phyloP scores from a whole-genome alignment of 208 protist genomes.

The Angomonas ambiguus region DNA sequence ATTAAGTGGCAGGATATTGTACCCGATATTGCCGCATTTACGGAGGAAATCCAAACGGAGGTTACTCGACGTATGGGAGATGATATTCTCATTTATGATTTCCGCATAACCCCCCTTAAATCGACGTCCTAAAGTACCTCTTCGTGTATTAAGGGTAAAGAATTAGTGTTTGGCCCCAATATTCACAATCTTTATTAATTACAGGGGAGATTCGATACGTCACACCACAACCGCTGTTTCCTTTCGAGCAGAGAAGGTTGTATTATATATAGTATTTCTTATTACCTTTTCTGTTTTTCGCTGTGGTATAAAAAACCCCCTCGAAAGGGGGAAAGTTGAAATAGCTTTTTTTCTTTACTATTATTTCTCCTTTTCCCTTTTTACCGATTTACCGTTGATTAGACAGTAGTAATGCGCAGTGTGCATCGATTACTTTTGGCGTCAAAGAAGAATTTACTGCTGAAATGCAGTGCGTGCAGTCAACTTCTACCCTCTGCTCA shows the following conservation, averaged over 20 bases:
- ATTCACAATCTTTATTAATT: too few species aligned
- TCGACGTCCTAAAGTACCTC: neutral
- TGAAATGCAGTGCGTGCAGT: constrained; percentile 56
- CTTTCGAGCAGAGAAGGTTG: too few species aligned
- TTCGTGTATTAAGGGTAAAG: too few species aligned
- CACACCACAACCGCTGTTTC: too few species aligned
- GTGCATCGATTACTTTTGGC: constrained; percentile 14
- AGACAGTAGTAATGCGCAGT: neutral
- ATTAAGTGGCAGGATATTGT: constrained; percentile 30
- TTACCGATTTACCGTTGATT: neutral
- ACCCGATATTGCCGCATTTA: constrained; percentile 26
- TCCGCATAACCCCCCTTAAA: constrained; percentile 9
- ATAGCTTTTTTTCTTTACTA: neutral
- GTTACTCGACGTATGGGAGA: constrained; percentile 24
- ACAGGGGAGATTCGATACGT: too few species aligned
- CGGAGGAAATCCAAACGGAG: constrained; percentile 29
- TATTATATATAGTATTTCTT: neutral
- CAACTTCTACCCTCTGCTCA: constrained; percentile 66
- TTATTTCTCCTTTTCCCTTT: neutral
- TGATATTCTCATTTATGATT: constrained; percentile 35
- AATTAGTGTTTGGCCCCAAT: too few species aligned
- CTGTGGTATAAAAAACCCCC: neutral
- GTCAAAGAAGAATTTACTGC: constrained; percentile 64
- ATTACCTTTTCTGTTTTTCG: constrained; percentile 1
- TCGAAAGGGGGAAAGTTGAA: too few species aligned